These are phyloP conservation scores for Stemphylium vesicarium DNA, from an alignment of 2,329 filamentous ascomycete species.

Conservation along the genomic window DNA sequence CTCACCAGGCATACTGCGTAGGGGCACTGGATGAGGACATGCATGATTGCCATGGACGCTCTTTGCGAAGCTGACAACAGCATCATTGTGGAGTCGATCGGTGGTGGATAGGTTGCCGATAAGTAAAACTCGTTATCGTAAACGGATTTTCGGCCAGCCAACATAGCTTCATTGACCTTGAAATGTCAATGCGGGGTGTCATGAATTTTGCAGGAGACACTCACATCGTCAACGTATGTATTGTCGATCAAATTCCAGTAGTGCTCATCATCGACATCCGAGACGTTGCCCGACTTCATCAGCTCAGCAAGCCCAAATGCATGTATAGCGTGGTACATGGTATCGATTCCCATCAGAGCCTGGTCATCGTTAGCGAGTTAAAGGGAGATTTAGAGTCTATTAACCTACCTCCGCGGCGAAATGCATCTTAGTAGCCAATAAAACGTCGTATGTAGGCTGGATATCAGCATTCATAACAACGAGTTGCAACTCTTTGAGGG, in stretches of 20 bases:
- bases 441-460: constrained; percentile 31
- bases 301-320: constrained; percentile 35
- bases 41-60: constrained; percentile 38
- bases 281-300: constrained; percentile 29
- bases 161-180: constrained; percentile 40
- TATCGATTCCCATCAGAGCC: constrained; percentile 34
- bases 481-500: constrained; percentile 33
- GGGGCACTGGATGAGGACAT: constrained; percentile 38
- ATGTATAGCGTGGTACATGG: constrained; percentile 39
- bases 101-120: constrained; percentile 29
- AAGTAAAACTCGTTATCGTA: constrained; percentile 41
- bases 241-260: constrained; percentile 42
- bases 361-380: constrained; percentile 15
- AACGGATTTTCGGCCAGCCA: constrained; percentile 34
- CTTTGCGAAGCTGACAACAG: constrained; percentile 21
- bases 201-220: constrained; percentile 1
- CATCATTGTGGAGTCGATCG: constrained; percentile 7
- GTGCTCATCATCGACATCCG: constrained; percentile 34
- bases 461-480: constrained; percentile 17
- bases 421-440: constrained; percentile 39
- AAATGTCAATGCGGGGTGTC: constrained; percentile 4
- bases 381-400: not conserved
- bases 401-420: constrained; percentile 35
- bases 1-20: constrained; percentile 30
- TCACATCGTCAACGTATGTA: constrained; percentile 44